Conservation (phyloP, 2,329 filamentous ascomycete species). For the Penicillium verrucosum region DNA sequence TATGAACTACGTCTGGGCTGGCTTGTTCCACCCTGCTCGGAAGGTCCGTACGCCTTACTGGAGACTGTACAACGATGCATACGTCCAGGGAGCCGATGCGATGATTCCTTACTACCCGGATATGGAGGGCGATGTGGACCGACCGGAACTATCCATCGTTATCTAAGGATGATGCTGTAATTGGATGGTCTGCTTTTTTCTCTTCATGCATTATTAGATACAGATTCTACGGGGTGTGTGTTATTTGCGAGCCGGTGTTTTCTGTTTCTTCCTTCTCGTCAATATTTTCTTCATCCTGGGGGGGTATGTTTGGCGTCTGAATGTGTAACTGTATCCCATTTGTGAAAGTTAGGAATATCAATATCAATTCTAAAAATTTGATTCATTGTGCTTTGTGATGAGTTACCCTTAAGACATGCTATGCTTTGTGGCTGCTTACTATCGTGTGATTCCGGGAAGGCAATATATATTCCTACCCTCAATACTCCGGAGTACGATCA, state of each 20-base stretch:
- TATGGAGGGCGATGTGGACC: constrained; percentile 74
- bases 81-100: constrained; percentile 86
- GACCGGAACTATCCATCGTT: constrained; percentile 79
- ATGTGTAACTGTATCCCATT: constrained; percentile 23
- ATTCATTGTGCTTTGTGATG: neutral
- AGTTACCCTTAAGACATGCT: neutral
- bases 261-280: constrained; percentile 9
- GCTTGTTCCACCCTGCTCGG: constrained; percentile 91
- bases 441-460: neutral
- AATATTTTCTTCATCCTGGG: constrained; percentile 14
- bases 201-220: constrained; percentile 23
- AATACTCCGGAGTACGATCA: neutral
- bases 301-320: constrained; percentile 22
- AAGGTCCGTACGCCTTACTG: constrained; percentile 95
- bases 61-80: constrained; percentile 94
- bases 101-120: constrained; percentile 97
- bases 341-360: constrained; percentile 14
- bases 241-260: constrained; percentile 23
- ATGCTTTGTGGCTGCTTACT: neutral
- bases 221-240: constrained; percentile 11
- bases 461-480: neutral
- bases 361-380: neutral
- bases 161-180: constrained; percentile 52
- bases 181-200: constrained; percentile 17
- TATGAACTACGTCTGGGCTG: constrained; percentile 98